phyloP scores from a whole-genome alignment of 768 basidiomycete genomes.

The Kwoniella mangroviensis region DNA sequence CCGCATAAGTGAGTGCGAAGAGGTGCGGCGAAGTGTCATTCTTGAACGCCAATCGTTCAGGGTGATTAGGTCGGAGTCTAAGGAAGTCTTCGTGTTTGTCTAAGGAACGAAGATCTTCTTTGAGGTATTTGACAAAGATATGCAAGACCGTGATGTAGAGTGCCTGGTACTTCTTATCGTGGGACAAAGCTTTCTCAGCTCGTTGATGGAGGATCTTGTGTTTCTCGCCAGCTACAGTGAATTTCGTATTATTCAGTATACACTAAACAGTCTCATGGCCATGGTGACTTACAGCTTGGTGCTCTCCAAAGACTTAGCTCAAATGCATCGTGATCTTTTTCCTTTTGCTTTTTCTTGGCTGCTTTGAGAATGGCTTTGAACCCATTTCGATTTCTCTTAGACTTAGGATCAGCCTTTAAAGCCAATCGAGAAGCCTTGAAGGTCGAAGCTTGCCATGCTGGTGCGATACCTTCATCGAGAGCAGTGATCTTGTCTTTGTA shows the following conservation, averaged over 20 bases:
- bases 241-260: background rate
- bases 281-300: background rate
- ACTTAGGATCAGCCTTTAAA: background rate
- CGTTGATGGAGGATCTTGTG: slow-evolving; percentile 30
- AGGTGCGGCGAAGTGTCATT: slow-evolving; percentile 37
- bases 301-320: slow-evolving; percentile 16
- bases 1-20: slow-evolving; percentile 64
- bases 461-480: slow-evolving; percentile 32
- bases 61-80: slow-evolving; percentile 29
- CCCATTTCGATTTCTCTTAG: slow-evolving; percentile 18
- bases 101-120: slow-evolving; percentile 62
- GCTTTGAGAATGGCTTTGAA: slow-evolving; percentile 19
- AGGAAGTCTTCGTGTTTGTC: slow-evolving; percentile 55
- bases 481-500: slow-evolving; percentile 18
- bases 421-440: slow-evolving; percentile 22
- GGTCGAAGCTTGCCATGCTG: slow-evolving; percentile 11
- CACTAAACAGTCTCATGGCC: background rate
- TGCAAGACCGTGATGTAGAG: slow-evolving; percentile 70
- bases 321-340: background rate
- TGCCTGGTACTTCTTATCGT: slow-evolving; percentile 65
- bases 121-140: slow-evolving; percentile 65
- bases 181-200: slow-evolving; percentile 32
- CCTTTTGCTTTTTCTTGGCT: slow-evolving; percentile 1
- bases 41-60: slow-evolving; percentile 34
- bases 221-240: slow-evolving; percentile 18